Evolutionary conservation across 257 asterid genomes (phyloP).

Genomic region (Parsonsia alboflavescens): DNA sequence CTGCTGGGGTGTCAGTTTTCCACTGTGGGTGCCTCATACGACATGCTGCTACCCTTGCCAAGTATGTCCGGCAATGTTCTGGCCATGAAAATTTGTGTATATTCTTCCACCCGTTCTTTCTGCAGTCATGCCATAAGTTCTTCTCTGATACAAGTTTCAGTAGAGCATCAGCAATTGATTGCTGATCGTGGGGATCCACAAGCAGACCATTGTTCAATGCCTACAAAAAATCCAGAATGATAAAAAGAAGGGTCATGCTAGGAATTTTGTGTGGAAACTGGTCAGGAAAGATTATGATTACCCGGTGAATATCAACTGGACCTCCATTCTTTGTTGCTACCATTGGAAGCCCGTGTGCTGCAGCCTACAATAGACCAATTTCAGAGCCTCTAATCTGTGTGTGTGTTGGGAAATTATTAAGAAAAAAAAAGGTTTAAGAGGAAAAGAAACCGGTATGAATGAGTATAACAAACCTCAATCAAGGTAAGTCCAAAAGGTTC

Average conservation of each 20-base stretch:
- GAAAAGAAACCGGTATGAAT: not conserved
- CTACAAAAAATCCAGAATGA: constrained; percentile 21
- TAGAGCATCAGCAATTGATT: constrained; percentile 59
- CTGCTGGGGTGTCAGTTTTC: constrained; percentile 66
- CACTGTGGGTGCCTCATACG: constrained; percentile 91
- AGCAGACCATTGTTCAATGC: constrained; percentile 74
- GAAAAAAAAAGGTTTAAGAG: too few relatives aligned
- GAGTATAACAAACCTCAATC: constrained; percentile 36
- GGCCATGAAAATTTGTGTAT: constrained; percentile 87
- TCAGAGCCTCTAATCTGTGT: not conserved
- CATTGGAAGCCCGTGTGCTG: constrained; percentile 56
- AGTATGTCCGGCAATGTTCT: constrained; percentile 79
- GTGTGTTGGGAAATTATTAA: not conserved
- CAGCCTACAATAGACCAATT: constrained; percentile 31
- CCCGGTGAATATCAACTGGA: constrained; percentile 51
- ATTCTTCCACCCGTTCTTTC: constrained; percentile 68
- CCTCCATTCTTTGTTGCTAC: constrained; percentile 57
- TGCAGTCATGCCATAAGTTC: constrained; percentile 73
- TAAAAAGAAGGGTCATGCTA: not conserved
- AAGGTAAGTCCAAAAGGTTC: constrained; percentile 55
- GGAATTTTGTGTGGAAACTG: not conserved
- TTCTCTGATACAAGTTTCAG: constrained; percentile 73
- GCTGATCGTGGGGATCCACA: constrained; percentile 78
- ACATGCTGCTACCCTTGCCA: constrained; percentile 67
- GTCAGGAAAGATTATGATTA: constrained; percentile 11